Percentiles rank a stretch among this genome's conserved stretches.
These are phyloP conservation scores for Casuarina equisetifolia DNA, from an alignment of 306 rosid species.

Conservation along the genomic window DNA sequence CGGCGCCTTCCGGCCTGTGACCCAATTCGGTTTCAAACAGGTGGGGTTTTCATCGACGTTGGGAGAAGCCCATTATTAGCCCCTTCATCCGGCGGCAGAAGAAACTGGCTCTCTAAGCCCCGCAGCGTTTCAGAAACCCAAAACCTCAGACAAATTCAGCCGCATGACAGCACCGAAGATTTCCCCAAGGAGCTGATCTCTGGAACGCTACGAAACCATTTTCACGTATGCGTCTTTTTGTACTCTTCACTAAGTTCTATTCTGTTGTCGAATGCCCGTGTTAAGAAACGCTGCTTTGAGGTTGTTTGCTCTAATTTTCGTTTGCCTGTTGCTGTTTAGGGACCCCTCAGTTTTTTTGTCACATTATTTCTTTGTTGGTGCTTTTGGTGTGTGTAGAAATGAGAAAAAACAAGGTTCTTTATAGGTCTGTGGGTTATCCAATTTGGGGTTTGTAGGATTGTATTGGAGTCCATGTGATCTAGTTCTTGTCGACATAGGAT, in stretches of 20 bases:
- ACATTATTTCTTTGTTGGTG: background rate
- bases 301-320: background rate
- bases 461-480: background rate
- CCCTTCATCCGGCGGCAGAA: background rate
- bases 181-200: too few relatives aligned
- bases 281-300: background rate
- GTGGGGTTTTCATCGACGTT: background rate
- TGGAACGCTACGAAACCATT: too few relatives aligned
- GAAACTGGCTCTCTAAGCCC: background rate
- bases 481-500: background rate
- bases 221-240: too few relatives aligned
- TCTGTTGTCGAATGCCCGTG: background rate
- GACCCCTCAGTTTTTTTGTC: background rate
- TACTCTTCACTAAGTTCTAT: background rate
- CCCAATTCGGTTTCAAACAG: background rate
- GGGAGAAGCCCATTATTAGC: too few relatives aligned
- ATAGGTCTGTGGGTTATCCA: background rate
- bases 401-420: background rate
- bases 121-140: background rate
- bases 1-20: too few relatives aligned
- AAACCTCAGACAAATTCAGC: background rate
- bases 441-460: background rate
- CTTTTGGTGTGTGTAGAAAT: background rate
- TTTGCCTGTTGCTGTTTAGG: background rate
- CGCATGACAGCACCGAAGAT: background rate